Base-by-base conservation (phyloP, 2,329 filamentous ascomycete species). In the Sclerotiophoma versabilis region DNA sequence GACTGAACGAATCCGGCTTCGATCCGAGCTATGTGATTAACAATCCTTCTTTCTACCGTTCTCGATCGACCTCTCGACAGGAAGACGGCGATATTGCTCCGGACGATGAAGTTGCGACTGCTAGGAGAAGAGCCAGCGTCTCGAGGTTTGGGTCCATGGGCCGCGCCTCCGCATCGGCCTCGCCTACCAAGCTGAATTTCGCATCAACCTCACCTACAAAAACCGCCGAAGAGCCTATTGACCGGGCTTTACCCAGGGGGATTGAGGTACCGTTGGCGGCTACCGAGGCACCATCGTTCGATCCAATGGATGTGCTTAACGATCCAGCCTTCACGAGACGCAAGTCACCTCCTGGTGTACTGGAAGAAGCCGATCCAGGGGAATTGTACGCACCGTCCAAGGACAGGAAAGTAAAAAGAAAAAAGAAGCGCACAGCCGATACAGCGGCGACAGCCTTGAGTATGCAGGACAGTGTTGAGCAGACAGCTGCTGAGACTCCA, bases 1-100 rank as follows among this genome's bases (percentile, higher is more conserved):
- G 77, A 25, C 62, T 81, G 12, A 71, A 76, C 51, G 75, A 78
- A 44, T 79, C 77, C 22, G 79, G 79, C 26, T 81, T 81, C 59
- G 70, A 80, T 59, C 72, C 77, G 4, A 69, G 76, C 41, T 66
- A 79, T 26, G 78, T 80, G 6, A 69, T 80, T 38, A 71, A 79
- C 19, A 75, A 81, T 57, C 72, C 75, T 17, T 54, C 60, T 0
- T 75, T 74, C 57, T 68, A 70, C 50, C 45, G 34, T 2, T 50
- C 46, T 23, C 64, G 66, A 46, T 66, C 69, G n/a, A 57, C 54
- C 2, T 72, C 72, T 38, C 60, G 68, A 14, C 54, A 61, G 20
- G 59, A 59, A 19, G 46, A 54, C 17, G 66, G 57, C n/a, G 68
- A 75, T 36, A 60, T 69, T n/a, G 59, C 60, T 12, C 67, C 67